These are phyloP conservation scores for Akebia trifoliata DNA, from an alignment of 164 flowering plant genomes.

Conservation along the genomic window DNA sequence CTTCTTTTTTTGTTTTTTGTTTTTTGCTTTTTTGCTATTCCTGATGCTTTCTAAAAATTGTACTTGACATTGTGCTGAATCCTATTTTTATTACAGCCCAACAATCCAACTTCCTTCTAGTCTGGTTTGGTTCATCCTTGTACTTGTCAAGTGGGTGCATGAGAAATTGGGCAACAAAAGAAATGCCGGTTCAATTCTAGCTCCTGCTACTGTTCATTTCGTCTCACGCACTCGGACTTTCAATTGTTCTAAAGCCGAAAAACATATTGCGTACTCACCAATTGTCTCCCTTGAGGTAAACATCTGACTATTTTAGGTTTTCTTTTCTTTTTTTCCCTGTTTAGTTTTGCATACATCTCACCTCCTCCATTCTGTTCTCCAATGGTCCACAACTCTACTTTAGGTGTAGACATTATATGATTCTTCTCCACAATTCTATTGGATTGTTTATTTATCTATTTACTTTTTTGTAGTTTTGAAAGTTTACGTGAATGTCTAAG, in stretches of 20 bases:
- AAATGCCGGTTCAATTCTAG: conserved; percentile 16
- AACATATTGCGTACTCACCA: conserved; percentile 67
- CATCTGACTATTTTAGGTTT: not conserved
- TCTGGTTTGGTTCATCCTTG: conserved; percentile 28
- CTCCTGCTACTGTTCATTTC: conserved; percentile 31
- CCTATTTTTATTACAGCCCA: conserved; percentile 48
- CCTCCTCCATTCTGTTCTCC: not conserved
- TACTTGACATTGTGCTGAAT: not conserved
- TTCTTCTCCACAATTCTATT: not conserved
- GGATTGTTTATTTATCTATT: too few relatives aligned
- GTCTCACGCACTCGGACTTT: conserved; percentile 60
- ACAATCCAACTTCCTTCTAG: conserved; percentile 47
- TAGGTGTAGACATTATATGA: not conserved
- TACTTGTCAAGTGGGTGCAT: conserved; percentile 37
- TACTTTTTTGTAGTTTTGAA: not conserved
- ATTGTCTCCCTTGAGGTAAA: conserved; percentile 60
- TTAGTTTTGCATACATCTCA: not conserved
- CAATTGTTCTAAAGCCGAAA: conserved; percentile 60
- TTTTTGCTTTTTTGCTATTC: not conserved
- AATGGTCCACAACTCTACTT: not conserved
- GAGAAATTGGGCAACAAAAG: conserved; percentile 27
- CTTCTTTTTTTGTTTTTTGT: not conserved
- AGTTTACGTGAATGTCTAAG: not conserved
- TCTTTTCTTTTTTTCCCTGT: not conserved
- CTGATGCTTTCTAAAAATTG: not conserved